Conservation (phyloP, 805 yeast species). For the Candida krabiensis region DNA sequence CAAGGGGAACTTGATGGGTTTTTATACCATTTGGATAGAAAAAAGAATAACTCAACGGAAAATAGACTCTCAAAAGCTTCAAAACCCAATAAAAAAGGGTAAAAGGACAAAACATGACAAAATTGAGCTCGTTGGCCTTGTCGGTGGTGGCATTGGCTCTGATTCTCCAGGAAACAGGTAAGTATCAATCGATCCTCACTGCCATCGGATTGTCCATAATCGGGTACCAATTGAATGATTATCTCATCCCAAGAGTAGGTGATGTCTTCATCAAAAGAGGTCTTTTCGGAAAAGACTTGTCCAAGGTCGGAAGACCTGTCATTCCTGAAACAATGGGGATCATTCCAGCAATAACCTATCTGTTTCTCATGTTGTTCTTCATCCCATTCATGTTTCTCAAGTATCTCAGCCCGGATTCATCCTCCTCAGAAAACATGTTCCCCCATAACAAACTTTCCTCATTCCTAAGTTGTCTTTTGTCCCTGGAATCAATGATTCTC, state of each 20-base stretch:
- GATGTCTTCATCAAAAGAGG: conserved; percentile 74
- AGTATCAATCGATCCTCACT: conserved; percentile 50
- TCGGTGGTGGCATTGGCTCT: conserved; percentile 12
- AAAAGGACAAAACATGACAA: background rate
- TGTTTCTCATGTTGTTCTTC: conserved; percentile 77
- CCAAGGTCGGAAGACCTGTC: conserved; percentile 70
- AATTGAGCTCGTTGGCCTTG: conserved; percentile 1
- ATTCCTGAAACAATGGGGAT: conserved; percentile 95
- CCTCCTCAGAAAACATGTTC: conserved; percentile 38
- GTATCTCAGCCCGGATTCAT: conserved; percentile 46
- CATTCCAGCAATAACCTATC: conserved; percentile 76
- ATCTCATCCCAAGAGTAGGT: conserved; percentile 68
- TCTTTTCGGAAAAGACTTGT: conserved; percentile 79
- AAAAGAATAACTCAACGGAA: too few species aligned
- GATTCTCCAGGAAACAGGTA: conserved; percentile 14
- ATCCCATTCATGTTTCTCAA: conserved; percentile 87
- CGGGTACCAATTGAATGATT: conserved; percentile 61
- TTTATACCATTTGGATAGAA: too few species aligned
- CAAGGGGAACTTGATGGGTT: too few species aligned
- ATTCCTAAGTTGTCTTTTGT: conserved; percentile 79
- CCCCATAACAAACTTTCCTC: conserved; percentile 85
- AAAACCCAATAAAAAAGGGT: background rate
- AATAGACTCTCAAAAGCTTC: background rate
- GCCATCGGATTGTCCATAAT: conserved; percentile 65
- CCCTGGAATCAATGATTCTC: conserved; percentile 78